Base-by-base conservation (phyloP, 306 rosid species). In the Hippophae rhamnoides region DNA sequence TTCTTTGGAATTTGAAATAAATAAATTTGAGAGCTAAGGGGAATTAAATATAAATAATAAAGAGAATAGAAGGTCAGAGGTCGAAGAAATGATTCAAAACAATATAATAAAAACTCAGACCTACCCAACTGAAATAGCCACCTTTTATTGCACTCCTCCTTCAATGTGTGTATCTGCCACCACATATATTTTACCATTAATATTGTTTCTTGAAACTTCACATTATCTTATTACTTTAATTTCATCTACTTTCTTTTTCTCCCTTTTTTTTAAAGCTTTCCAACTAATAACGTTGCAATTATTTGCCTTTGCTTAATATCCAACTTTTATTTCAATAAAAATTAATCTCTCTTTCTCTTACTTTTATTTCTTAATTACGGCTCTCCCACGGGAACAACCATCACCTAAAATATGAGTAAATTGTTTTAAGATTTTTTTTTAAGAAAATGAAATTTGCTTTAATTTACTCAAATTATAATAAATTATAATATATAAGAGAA, bases 101-200 rank as follows among this genome's bases (percentile, higher is more conserved):
- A 68, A 86, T 82, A 80, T 67, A 72, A 81, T 76, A 68, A 76
- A 74, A 76, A 57, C 77, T 18, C 69, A 82, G 72, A 90, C 94
- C 97, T 87, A 90, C 90, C 95, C 76, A 85, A 83, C 89, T 72
- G 86, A 74, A 77, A 81, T 72, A 64, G 61, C 67, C 73, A 60
- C 75, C 72, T 78, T 83, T 81, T 63, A 81, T 82, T 82, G 80
- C 85, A 58, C 79, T 79, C 67, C 85, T 71, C 61, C 57, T 50
- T 51, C 63, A 47, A 61, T 76, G 85, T 89, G 94, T 82, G 51
- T 73, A 77, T 82, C 86, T 81, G 87, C 83, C 95, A 71, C 84
- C 84, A 76, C 84, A 76, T 61, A 56, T 73, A 49, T 79, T 66
- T 70, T 54, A 72, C 70, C 86, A 77, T 87, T 69, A 84, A 80